Base-by-base conservation (phyloP, 2,329 filamentous ascomycete genomes). In the Penicillium sp. region DNA sequence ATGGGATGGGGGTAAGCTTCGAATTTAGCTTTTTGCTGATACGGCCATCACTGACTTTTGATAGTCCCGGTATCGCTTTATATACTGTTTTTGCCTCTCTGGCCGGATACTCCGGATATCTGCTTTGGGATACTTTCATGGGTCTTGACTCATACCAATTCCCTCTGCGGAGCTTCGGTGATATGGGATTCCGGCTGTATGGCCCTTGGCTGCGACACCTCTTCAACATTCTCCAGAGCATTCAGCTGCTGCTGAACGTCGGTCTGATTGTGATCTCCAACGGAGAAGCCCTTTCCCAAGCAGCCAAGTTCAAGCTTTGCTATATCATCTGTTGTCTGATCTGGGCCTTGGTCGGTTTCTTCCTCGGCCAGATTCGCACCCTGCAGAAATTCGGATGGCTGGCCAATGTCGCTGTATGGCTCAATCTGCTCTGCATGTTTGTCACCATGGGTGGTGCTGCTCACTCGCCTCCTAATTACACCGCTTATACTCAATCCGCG, bases 11-110 rank as follows among this genome's bases (percentile, higher is more conserved):
- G 53, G 48, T 59, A 53, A 58, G 53, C 47, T 44, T 49, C 14
- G 2, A 33, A 19, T 27, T 39, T 14, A 1, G 37, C 37, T 33
- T 29, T 49, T 29, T 50, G 26, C n/a, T n/a, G 1, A 56, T 49
- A 26, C 9, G 48, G 4, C 26, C 3, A 22, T 43, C 9, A 51
- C 33, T 51, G 16, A 51, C 21, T 8, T 19, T 43, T n/a, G 2
- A 52, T 65, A 70, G 69, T 8, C 69, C 70, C 27, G 70, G 68
- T 52, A 59, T 67, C 49, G 70, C 64, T 48, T 57, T 73, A 13
- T 73, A 67, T 56, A 68, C 68, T n/a, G 61, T 64, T 19, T 64
- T 64, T 19, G 63, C 56, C n/a, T 46, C 3, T 6, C 50, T 63
- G 9, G 63, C 63, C 13, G 72, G 66, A 47, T 68, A 58, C 44